A percentile compares a stretch with the other conserved stretches of the same genome.
phyloP scores from a whole-genome alignment of 306 rosid species.

The Dryas octopetala region DNA sequence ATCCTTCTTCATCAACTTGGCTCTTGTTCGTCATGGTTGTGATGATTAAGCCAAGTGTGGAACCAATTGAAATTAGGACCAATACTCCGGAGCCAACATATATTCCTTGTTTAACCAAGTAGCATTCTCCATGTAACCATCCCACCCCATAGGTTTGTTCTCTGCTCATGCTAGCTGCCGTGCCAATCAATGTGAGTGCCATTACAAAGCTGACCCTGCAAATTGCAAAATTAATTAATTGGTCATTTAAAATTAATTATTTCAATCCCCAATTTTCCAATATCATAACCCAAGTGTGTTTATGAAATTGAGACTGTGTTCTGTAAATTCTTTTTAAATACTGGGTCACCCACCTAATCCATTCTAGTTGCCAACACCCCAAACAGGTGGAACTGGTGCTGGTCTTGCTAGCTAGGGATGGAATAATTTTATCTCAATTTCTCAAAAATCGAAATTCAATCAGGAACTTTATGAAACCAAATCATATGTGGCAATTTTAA shows the following conservation, averaged over 20 bases:
- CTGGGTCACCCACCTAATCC: too few species aligned
- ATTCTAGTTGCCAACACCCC: too few species aligned
- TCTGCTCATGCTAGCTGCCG: slow-evolving; percentile 74
- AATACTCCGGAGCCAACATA: slow-evolving; percentile 57
- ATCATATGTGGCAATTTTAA: too few species aligned
- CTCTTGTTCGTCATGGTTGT: slow-evolving; percentile 29
- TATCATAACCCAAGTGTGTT: not conserved
- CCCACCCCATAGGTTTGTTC: slow-evolving; percentile 67
- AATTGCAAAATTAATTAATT: too few species aligned
- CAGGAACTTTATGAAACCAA: too few species aligned
- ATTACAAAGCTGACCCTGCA: slow-evolving; percentile 78
- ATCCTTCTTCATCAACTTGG: slow-evolving; percentile 9
- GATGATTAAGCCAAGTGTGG: slow-evolving; percentile 47
- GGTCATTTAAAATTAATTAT: not conserved
- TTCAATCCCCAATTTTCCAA: not conserved
- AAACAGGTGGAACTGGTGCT: not conserved
- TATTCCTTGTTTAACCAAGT: slow-evolving; percentile 56
- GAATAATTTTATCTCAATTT: too few species aligned
- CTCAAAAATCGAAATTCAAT: too few species aligned
- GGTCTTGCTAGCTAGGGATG: too few species aligned
- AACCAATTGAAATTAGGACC: slow-evolving; percentile 43
- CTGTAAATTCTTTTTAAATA: too few species aligned
- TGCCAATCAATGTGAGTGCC: slow-evolving; percentile 45
- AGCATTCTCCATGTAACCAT: slow-evolving; percentile 89
- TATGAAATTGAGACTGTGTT: slow-evolving; percentile 18